phyloP scores from a whole-genome alignment of 2,329 filamentous ascomycete species.

The Volutella citrinella region DNA sequence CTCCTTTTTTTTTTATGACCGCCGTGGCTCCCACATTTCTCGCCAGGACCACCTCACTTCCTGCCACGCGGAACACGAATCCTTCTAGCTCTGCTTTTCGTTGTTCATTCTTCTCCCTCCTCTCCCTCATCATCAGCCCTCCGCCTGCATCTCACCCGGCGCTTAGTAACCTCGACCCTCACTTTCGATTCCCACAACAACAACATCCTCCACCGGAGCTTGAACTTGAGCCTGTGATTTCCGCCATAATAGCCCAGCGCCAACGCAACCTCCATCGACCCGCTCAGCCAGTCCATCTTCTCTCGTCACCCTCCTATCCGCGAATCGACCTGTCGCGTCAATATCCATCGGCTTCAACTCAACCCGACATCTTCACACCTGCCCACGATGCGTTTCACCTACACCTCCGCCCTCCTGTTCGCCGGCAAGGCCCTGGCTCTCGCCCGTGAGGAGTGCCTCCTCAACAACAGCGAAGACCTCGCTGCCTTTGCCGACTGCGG shows the following conservation, averaged over 20 bases:
- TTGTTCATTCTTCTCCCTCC: no score
- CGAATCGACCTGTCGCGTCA: no score
- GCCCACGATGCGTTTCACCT: constrained; percentile 29
- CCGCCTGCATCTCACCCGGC: constrained; percentile 7
- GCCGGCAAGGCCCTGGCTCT: constrained; percentile 32
- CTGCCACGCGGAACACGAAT: no score
- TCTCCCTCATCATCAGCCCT: constrained; percentile 10
- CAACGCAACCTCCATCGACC: constrained; percentile 12
- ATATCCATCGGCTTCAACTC: constrained; percentile 2
- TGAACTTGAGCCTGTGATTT: no score
- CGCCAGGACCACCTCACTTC: not conserved
- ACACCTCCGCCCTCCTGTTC: constrained; percentile 30
- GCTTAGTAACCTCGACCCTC: constrained; percentile 9
- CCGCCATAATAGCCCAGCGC: no score
- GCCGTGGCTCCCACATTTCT: not conserved
- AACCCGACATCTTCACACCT: no score
- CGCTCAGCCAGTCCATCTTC: constrained; percentile 2
- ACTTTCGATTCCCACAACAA: constrained; percentile 1
- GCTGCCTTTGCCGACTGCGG: constrained; percentile 42
- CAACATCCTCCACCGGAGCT: constrained; percentile 16
- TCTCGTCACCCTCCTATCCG: constrained; percentile 1
- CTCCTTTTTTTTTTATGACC: not conserved
- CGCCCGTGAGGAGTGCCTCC: constrained; percentile 38
- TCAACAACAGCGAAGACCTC: constrained; percentile 35
- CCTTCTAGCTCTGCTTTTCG: not conserved